Percentiles rank a stretch among this genome's conserved stretches.
Evolutionary conservation across 768 basidiomycete species (phyloP).

Genomic region (Dendrothele bispora): DNA sequence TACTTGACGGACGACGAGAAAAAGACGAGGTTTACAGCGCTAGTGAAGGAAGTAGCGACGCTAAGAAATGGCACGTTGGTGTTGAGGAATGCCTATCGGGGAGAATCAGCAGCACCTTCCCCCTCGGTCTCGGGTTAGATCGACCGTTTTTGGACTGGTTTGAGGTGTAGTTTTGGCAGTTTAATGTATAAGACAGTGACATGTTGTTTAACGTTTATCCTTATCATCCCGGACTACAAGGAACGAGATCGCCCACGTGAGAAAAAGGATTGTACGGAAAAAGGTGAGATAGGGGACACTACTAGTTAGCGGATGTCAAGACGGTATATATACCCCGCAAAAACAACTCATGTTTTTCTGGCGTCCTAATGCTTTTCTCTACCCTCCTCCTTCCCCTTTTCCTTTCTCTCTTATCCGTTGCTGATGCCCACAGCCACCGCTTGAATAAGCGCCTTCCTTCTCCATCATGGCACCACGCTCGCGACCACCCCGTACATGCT

Average conservation of each 20-base stretch:
- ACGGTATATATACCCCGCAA: no score
- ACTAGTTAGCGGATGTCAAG: no score
- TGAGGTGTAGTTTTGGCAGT: not conserved
- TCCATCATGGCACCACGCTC: conserved; percentile 59
- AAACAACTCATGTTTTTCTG: no score
- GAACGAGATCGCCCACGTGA: not conserved
- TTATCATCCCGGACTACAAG: not conserved
- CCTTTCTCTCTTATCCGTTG: conserved; percentile 21
- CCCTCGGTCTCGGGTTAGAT: conserved; percentile 1
- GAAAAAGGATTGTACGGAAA: not conserved
- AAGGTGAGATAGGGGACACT: not conserved
- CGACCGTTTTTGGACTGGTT: not conserved
- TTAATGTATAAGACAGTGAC: not conserved
- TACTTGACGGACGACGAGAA: conserved; percentile 69
- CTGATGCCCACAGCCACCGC: conserved; percentile 23
- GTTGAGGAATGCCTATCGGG: conserved; percentile 44
- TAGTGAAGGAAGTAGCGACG: conserved; percentile 79
- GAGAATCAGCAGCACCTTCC: conserved; percentile 27
- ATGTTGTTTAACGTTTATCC: not conserved
- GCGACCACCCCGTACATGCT: conserved; percentile 56
- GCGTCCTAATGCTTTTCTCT: no score
- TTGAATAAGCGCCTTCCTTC: conserved; percentile 30
- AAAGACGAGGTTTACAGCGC: conserved; percentile 72
- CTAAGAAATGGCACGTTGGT: conserved; percentile 66
- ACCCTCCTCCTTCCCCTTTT: conserved; percentile 14